A percentile compares a stretch with the other conserved stretches of the same genome.
Conservation (phyloP, 257 asterid genomes). For the Linaria vulgaris region DNA sequence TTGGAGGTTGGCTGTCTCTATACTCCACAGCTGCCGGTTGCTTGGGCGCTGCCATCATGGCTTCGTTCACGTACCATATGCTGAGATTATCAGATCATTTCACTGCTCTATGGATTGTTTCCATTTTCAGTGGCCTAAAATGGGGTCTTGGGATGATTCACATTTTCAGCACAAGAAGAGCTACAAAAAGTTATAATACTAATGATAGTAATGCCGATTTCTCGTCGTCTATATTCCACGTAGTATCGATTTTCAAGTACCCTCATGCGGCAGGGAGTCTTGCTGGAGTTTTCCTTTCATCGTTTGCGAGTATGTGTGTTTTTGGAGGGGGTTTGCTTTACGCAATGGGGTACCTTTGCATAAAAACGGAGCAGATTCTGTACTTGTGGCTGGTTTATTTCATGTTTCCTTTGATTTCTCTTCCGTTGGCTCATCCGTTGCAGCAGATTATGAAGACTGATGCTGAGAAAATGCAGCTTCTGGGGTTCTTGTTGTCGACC, state of each 20-base stretch:
- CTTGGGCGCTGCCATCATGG: slow-evolving; percentile 69
- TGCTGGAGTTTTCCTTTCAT: slow-evolving; percentile 70
- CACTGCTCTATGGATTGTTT: slow-evolving; percentile 80
- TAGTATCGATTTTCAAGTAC: slow-evolving; percentile 60
- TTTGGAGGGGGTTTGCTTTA: slow-evolving; percentile 69
- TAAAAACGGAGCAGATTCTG: slow-evolving; percentile 38
- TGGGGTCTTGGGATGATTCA: slow-evolving; percentile 76
- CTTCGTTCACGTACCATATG: slow-evolving; percentile 73
- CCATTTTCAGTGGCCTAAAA: slow-evolving; percentile 79
- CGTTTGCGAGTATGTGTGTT: slow-evolving; percentile 69
- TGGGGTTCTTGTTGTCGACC: slow-evolving; percentile 63
- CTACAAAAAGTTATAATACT: slow-evolving; percentile 16
- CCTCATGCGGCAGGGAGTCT: slow-evolving; percentile 86
- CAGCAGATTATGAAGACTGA: slow-evolving; percentile 61
- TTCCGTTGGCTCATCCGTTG: slow-evolving; percentile 64
- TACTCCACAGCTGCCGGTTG: slow-evolving; percentile 77
- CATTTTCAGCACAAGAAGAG: slow-evolving; percentile 47
- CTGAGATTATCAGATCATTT: slow-evolving; percentile 59
- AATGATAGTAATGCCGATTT: too few species aligned
- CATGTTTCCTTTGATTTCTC: slow-evolving; percentile 70
- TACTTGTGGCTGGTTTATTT: slow-evolving; percentile 67
- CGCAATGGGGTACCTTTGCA: slow-evolving; percentile 60
- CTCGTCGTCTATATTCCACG: slow-evolving; percentile 38
- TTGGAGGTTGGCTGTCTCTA: slow-evolving; percentile 66
- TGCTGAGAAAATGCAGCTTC: slow-evolving; percentile 89